These are phyloP conservation scores for Chenopodium formosanum DNA, from an alignment of 148 eudicot species.

Conservation along the genomic window DNA sequence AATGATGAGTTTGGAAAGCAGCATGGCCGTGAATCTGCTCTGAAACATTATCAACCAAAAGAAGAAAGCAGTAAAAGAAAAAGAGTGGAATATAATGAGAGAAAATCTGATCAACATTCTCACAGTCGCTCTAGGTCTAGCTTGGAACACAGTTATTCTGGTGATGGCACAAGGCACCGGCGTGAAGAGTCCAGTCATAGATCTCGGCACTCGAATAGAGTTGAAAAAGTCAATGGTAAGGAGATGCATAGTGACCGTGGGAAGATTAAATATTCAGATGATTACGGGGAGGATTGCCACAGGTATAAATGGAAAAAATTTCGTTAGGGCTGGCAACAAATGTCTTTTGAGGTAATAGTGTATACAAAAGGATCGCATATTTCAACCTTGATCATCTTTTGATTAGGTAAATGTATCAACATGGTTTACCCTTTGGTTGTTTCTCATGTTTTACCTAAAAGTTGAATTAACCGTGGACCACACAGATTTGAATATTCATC, in stretches of 20 bases:
- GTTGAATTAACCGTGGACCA: constrained; percentile 22
- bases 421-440: constrained; percentile 15
- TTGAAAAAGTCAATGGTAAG: constrained; percentile 24
- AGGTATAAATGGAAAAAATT: constrained; percentile 46
- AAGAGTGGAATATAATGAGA: constrained; percentile 31
- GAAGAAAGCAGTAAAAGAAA: constrained; percentile 25
- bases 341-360: constrained; percentile 48
- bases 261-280: constrained; percentile 34
- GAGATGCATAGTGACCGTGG: constrained; percentile 31
- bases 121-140: constrained; percentile 31
- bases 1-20: constrained; percentile 29
- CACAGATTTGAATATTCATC: constrained; percentile 28
- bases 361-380: constrained; percentile 32
- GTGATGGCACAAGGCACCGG: constrained; percentile 27
- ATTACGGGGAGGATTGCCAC: constrained; percentile 34
- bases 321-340: constrained; percentile 35
- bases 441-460: constrained; percentile 31
- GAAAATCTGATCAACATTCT: constrained; percentile 28
- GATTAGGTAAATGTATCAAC: constrained; percentile 29
- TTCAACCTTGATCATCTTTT: constrained; percentile 20
- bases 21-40: constrained; percentile 29
- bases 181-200: constrained; percentile 30
- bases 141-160: constrained; percentile 34
- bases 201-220: constrained; percentile 31
- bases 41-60: constrained; percentile 21